phyloP scores from a whole-genome alignment of 345 rosid genomes.

The Nasturtium officinale region DNA sequence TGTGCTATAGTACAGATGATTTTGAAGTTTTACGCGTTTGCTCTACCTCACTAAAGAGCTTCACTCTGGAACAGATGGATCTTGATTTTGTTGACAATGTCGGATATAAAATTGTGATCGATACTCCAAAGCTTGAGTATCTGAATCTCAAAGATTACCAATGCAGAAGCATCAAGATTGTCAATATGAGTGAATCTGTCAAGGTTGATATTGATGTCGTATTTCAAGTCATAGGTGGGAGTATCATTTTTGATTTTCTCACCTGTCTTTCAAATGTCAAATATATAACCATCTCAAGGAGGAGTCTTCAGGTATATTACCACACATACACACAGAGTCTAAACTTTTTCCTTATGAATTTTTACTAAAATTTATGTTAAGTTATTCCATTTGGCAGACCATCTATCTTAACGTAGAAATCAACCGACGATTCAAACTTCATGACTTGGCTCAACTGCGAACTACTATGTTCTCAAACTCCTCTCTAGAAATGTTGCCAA shows the following conservation, averaged over 20 bases:
- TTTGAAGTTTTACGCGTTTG: background rate
- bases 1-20: background rate
- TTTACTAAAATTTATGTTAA: background rate
- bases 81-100: background rate
- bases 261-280: slow-evolving; percentile 1
- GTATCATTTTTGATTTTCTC: background rate
- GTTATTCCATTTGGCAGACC: background rate
- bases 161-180: slow-evolving; percentile 1
- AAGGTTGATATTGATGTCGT: slow-evolving; percentile 26
- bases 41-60: slow-evolving; percentile 17
- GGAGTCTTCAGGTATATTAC: slow-evolving; percentile 21
- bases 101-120: background rate
- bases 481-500: slow-evolving; percentile 20
- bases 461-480: slow-evolving; percentile 14
- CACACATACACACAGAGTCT: background rate
- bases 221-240: background rate
- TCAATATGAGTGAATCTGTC: background rate
- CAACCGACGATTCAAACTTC: slow-evolving; percentile 6
- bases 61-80: slow-evolving; percentile 22
- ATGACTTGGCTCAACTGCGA: slow-evolving; percentile 13
- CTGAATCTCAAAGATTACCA: slow-evolving; percentile 13
- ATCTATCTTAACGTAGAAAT: background rate
- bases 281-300: slow-evolving; percentile 28
- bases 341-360: background rate
- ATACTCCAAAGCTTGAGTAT: slow-evolving; percentile 24